Conservation (phyloP, 257 asterid species). For the Solanum arcanum region DNA sequence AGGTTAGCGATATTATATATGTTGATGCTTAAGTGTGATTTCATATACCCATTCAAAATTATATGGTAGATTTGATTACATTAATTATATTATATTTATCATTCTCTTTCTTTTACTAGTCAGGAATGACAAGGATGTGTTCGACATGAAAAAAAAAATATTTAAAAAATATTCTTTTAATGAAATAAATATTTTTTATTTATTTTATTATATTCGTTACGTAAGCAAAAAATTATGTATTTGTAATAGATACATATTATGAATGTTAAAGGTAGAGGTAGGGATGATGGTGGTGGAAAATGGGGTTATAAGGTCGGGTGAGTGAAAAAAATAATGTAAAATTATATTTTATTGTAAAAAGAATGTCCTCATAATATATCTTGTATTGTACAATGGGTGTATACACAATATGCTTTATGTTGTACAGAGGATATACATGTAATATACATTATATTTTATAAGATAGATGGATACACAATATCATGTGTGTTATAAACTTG, state of each 20-base stretch:
- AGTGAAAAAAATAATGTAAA: background rate
- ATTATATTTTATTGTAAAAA: background rate
- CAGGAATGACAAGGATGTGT: background rate
- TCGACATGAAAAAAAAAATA: background rate
- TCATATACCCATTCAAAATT: background rate
- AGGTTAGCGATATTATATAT: background rate
- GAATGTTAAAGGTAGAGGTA: background rate
- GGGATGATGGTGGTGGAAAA: background rate
- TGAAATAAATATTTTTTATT: background rate
- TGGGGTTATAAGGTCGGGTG: background rate
- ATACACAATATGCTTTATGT: background rate
- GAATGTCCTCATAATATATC: background rate
- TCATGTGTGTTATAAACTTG: background rate
- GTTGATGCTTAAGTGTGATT: background rate
- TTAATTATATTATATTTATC: background rate
- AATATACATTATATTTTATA: background rate
- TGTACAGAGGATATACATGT: background rate
- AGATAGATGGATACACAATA: background rate
- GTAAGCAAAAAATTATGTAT: background rate
- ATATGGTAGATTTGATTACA: background rate
- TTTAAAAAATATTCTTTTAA: background rate
- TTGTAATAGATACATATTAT: background rate
- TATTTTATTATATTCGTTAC: background rate
- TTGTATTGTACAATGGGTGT: background rate
- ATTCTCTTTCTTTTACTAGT: background rate